phyloP scores from a whole-genome alignment of 768 basidiomycete genomes.

The Lepiota venenata region DNA sequence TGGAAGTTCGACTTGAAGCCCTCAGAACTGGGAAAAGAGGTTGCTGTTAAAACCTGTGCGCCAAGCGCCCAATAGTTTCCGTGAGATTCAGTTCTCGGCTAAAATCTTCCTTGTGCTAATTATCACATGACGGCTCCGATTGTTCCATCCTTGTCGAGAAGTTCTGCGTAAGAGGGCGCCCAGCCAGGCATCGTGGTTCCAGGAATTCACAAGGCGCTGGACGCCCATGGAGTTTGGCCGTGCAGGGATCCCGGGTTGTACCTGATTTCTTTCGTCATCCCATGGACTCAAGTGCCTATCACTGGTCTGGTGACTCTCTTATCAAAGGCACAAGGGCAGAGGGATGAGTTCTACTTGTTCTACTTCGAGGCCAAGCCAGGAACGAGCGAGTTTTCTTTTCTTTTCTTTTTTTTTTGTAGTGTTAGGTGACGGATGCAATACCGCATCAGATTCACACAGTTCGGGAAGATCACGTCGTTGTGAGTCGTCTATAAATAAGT shows the following conservation, averaged over 20 bases:
- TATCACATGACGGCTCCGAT: no score
- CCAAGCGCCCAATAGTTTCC: no score
- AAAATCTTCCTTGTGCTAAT: no score
- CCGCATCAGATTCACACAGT: neutral
- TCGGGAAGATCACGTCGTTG: neutral
- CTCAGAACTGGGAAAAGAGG: no score
- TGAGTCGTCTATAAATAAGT: slow-evolving; percentile 7
- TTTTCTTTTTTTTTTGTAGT: neutral
- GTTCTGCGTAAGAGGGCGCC: neutral
- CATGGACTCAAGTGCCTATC: neutral
- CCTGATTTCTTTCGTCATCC: no score
- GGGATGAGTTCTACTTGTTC: no score
- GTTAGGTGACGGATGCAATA: neutral
- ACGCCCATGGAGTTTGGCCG: neutral
- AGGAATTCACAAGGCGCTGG: neutral
- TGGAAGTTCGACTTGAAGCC: no score
- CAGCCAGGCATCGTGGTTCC: neutral
- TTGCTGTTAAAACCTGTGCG: no score
- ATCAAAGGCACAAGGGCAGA: neutral
- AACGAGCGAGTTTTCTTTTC: no score
- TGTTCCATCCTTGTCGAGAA: no score
- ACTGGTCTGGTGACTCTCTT: no score
- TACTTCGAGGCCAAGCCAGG: neutral
- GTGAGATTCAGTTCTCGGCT: no score
- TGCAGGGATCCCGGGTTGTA: neutral